These are phyloP conservation scores for Fusarium longipes DNA, from an alignment of 2,329 filamentous ascomycete genomes.

Conservation along the genomic window DNA sequence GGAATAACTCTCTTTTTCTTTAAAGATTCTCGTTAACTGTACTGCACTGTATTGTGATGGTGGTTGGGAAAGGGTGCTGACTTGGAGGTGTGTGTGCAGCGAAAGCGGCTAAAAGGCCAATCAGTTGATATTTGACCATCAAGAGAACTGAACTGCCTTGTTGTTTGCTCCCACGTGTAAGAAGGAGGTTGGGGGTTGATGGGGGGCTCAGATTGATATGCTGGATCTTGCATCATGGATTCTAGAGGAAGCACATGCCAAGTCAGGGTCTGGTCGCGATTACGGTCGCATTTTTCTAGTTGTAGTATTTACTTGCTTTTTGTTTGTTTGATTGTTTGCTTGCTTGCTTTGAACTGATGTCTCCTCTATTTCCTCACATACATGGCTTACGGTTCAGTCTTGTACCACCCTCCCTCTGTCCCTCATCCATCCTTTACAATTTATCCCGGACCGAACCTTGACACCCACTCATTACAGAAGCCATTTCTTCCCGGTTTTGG, in stretches of 20 bases:
- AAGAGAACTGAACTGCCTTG: not conserved
- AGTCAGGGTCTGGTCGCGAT: constrained; percentile 14
- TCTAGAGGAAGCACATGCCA: constrained; percentile 1
- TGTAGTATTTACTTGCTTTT: not conserved
- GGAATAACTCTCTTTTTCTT: no score
- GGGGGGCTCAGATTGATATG: constrained; percentile 36
- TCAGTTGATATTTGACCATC: constrained; percentile 5
- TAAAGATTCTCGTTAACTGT: no score
- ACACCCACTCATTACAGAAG: not conserved
- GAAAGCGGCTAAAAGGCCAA: constrained; percentile 45
- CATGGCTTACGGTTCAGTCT: not conserved
- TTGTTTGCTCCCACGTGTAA: constrained; percentile 32
- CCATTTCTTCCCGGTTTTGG: not conserved
- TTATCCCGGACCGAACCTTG: constrained; percentile 8
- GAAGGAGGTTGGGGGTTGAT: constrained; percentile 23
- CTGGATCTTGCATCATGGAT: constrained; percentile 29
- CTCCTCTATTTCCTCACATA: not conserved
- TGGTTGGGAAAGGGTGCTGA: not conserved
- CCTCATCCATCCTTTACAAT: not conserved
- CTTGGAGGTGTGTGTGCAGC: constrained; percentile 35
- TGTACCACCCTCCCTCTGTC: constrained; percentile 4
- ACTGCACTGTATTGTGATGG: not conserved
- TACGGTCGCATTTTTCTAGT: constrained; percentile 6
- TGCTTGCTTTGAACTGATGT: not conserved
- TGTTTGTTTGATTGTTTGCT: not conserved